phyloP scores from a whole-genome alignment of 78 protist species.

The Dictyostelium brefeldianum region DNA sequence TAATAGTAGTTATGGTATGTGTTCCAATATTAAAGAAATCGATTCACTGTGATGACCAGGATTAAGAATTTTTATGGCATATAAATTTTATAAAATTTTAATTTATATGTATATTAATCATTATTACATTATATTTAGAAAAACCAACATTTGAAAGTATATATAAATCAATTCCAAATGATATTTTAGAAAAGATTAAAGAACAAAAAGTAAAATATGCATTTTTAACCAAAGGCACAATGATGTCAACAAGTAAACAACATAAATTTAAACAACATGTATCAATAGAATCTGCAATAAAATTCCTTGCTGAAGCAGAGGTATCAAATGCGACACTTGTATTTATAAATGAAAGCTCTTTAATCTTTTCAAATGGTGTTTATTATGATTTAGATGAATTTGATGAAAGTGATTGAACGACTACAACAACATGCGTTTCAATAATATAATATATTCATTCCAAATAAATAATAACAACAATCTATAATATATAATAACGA shows the following conservation, averaged over 20 bases:
- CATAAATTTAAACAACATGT: constrained; percentile 68
- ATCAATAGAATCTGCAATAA: constrained; percentile 13
- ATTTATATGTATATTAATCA: not conserved
- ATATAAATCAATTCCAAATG: constrained; percentile 47
- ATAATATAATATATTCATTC: not conserved
- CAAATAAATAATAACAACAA: not conserved
- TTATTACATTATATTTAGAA: not conserved
- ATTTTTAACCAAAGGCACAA: constrained; percentile 57
- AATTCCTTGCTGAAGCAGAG: constrained; percentile 29
- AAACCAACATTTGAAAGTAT: not conserved
- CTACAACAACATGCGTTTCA: no score
- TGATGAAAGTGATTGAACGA: constrained; percentile 48
- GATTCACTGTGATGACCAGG: no score
- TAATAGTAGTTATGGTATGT: not conserved
- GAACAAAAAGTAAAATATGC: constrained; percentile 55
- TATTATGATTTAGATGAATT: constrained; percentile 27
- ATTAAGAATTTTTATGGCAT: not conserved
- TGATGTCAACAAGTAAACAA: constrained; percentile 48
- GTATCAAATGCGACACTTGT: constrained; percentile 65
- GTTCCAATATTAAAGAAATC: not conserved
- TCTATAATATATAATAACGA: no score
- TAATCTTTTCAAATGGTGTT: constrained; percentile 48
- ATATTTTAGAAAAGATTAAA: constrained; percentile 5
- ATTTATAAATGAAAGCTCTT: constrained; percentile 49
- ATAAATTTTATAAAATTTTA: not conserved